A percentile compares a stretch with the other conserved stretches of the same genome.
phyloP scores from a whole-genome alignment of 2,329 filamentous ascomycete genomes.

The Fusarium albidum region DNA sequence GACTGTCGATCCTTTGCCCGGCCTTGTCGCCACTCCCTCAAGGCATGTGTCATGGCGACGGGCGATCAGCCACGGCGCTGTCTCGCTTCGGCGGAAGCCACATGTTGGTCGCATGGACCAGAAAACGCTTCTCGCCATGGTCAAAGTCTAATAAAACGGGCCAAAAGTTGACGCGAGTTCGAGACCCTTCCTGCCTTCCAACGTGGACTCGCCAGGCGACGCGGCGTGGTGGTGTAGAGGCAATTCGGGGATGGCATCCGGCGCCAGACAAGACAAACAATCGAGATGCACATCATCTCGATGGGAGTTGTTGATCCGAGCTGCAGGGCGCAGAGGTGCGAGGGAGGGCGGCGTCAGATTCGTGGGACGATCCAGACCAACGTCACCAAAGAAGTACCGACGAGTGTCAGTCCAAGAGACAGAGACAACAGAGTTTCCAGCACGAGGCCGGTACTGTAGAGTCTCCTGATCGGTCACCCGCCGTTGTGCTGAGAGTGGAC shows the following conservation, averaged over 20 bases:
- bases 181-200: conserved; percentile 28
- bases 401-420: too few species aligned
- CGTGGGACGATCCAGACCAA: conserved; percentile 28
- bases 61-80: conserved; percentile 6
- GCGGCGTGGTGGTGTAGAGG: conserved; percentile 20
- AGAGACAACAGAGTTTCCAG: conserved; percentile 3
- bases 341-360: conserved; percentile 1
- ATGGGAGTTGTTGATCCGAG: too few species aligned
- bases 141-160: conserved; percentile 33
- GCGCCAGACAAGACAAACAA: conserved; percentile 16
- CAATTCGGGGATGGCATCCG: conserved; percentile 35
- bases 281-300: conserved; percentile 23
- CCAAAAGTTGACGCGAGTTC: conserved; percentile 12
- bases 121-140: conserved; percentile 35
- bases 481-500: conserved; percentile 18
- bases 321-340: too few species aligned
- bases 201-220: too few species aligned
- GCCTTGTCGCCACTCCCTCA: too few species aligned
- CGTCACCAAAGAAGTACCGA: conserved; percentile 30
- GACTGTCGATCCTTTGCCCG: too few species aligned
- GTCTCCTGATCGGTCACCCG: conserved; percentile 35
- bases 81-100: conserved; percentile 16
- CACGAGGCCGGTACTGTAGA: conserved; percentile 24
- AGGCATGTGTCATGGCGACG: conserved; percentile 10
- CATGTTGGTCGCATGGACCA: conserved; percentile 34